Evolutionary conservation across 345 rosid genomes (phyloP).

Genomic region (Draba incana): DNA sequence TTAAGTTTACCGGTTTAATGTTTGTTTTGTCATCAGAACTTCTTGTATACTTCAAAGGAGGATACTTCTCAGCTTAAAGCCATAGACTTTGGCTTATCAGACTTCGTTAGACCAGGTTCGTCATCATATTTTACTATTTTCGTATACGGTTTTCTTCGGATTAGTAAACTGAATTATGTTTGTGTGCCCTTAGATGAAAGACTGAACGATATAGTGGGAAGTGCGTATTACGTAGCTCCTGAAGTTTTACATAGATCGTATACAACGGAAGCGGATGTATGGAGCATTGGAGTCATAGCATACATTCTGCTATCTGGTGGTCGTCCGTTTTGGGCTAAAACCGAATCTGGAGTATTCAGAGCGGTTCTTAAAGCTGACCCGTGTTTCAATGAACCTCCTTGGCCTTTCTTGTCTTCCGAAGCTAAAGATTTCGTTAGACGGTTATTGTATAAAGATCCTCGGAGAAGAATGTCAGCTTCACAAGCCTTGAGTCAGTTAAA

Average conservation of each 20-base stretch:
- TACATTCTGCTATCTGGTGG: slow-evolving; percentile 88
- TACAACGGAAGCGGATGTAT: slow-evolving; percentile 89
- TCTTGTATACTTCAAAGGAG: slow-evolving; percentile 75
- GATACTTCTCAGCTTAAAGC: slow-evolving; percentile 82
- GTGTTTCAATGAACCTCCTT: slow-evolving; percentile 75
- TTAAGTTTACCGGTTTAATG: neutral
- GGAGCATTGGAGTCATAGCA: slow-evolving; percentile 94
- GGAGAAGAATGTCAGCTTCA: slow-evolving; percentile 89
- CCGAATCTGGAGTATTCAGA: slow-evolving; percentile 86
- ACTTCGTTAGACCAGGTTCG: slow-evolving; percentile 89
- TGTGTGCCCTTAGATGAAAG: slow-evolving; percentile 62
- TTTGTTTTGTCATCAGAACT: slow-evolving; percentile 61
- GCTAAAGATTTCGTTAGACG: slow-evolving; percentile 89
- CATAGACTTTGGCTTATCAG: slow-evolving; percentile 95
- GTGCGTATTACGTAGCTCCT: slow-evolving; percentile 93
- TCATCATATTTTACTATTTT: neutral
- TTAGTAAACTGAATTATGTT: slow-evolving; percentile 30
- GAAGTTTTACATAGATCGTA: slow-evolving; percentile 94
- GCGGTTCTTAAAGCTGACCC: slow-evolving; percentile 92
- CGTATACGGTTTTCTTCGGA: neutral
- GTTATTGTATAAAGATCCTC: slow-evolving; percentile 76
- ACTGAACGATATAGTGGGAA: slow-evolving; percentile 95
- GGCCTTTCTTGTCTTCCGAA: slow-evolving; percentile 82
- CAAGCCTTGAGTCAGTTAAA: slow-evolving; percentile 80
- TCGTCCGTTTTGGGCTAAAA: slow-evolving; percentile 97